Percentiles rank a stretch among this genome's conserved stretches.
Conservation (phyloP, 2,329 filamentous ascomycete species). For the Fusarium tjaetaba region DNA sequence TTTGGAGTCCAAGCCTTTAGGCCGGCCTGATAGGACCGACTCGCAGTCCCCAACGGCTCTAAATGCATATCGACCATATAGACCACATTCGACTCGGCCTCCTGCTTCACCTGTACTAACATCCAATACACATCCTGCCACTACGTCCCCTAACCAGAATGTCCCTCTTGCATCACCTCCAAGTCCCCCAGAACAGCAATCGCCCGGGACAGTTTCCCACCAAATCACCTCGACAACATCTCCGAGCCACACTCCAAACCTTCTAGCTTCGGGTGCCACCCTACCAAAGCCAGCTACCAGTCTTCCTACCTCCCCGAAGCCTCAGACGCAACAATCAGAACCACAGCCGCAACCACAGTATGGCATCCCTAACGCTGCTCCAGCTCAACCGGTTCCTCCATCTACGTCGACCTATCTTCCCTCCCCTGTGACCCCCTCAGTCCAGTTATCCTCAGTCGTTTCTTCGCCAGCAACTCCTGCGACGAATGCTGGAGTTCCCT, state of each 20-base stretch:
- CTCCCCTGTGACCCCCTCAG: constrained; percentile 20
- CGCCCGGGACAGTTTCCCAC: constrained; percentile 34
- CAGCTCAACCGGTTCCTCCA: constrained; percentile 20
- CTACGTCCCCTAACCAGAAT: constrained; percentile 11
- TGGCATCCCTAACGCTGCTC: constrained; percentile 14
- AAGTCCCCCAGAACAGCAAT: constrained; percentile 15
- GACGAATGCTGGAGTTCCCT: constrained; percentile 10
- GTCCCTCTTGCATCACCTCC: constrained; percentile 8
- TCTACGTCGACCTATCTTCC: constrained; percentile 14
- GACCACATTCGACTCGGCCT: constrained; percentile 35
- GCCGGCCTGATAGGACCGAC: constrained; percentile 20
- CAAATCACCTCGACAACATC: constrained; percentile 31
- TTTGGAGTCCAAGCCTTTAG: constrained; percentile 12
- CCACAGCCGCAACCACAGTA: constrained; percentile 12
- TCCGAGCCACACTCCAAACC: neutral
- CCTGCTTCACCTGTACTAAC: constrained; percentile 3
- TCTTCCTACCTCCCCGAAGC: constrained; percentile 19
- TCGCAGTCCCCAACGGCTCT: constrained; percentile 37
- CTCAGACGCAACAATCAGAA: constrained; percentile 7
- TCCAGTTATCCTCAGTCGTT: constrained; percentile 12
- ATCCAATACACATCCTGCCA: constrained; percentile 4
- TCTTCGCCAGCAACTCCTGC: constrained; percentile 23
- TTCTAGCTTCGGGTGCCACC: neutral
- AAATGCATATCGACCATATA: constrained; percentile 46
- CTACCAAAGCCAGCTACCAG: constrained; percentile 13